Percentiles rank a stretch among this genome's conserved stretches.
Evolutionary conservation across 2,329 filamentous ascomycete species (phyloP).

Genomic region (Colletotrichum spinosum): DNA sequence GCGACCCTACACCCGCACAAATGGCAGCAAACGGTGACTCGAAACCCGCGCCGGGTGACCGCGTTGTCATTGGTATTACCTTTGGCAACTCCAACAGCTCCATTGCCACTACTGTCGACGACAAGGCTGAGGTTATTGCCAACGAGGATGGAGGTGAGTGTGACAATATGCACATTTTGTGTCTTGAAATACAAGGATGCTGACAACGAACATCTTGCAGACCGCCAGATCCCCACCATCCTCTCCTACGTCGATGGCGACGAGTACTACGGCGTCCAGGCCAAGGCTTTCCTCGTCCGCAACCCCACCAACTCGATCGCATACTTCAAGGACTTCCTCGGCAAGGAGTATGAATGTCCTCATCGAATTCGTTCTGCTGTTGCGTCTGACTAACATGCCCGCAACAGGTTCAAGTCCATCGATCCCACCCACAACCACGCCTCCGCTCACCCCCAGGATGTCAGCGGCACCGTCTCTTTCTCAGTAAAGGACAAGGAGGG

Average conservation of each 20-base stretch:
- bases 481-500: conserved; percentile 80
- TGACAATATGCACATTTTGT: conserved; percentile 55
- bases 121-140: conserved; percentile 97
- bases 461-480: conserved; percentile 80
- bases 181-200: not conserved
- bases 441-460: conserved; percentile 87
- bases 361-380: not conserved
- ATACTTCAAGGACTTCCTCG: conserved; percentile 95
- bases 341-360: conserved; percentile 78
- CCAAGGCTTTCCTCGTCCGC: conserved; percentile 91
- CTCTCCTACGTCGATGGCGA: conserved; percentile 96
- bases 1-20: conserved; percentile 37
- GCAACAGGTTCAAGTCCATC: conserved; percentile 85
- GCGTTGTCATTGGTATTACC: conserved; percentile 89
- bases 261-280: conserved; percentile 96
- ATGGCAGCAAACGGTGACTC: conserved; percentile 62
- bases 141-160: conserved; percentile 89
- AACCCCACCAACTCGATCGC: conserved; percentile 94
- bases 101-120: conserved; percentile 92
- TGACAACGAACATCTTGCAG: conserved; percentile 57
- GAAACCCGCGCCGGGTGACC: conserved; percentile 65
- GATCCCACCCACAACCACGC: conserved; percentile 95
- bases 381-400: conserved; percentile 38
- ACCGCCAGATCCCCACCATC: conserved; percentile 95
- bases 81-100: conserved; percentile 99